Percentiles rank a stretch among this genome's conserved stretches.
Conservation (phyloP, 1,139 yeast genomes). For the Saccharomycopsis phalli region DNA sequence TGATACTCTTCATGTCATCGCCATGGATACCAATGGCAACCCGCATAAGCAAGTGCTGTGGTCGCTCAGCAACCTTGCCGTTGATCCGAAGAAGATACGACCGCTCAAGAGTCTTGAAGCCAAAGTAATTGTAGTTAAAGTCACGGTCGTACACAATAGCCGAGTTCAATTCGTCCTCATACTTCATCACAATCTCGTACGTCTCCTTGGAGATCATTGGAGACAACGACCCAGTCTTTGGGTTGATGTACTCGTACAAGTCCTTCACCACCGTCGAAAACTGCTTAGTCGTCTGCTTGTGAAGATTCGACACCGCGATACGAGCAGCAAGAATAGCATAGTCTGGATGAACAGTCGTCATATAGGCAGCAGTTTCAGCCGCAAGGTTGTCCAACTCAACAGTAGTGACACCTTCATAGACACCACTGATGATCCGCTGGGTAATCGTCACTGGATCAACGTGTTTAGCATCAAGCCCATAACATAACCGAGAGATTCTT, state of each 20-base stretch:
- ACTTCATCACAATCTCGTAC: conserved; percentile 49
- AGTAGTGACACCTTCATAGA: conserved; percentile 93
- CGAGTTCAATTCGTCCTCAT: conserved; percentile 66
- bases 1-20: conserved; percentile 54
- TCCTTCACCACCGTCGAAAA: conserved; percentile 70
- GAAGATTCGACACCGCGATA: conserved; percentile 84
- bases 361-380: conserved; percentile 94
- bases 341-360: conserved; percentile 96
- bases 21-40: conserved; percentile 88
- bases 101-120: conserved; percentile 81
- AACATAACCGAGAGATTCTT: conserved; percentile 58
- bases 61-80: conserved; percentile 79
- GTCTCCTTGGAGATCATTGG: conserved; percentile 79
- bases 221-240: conserved; percentile 58
- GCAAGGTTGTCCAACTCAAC: conserved; percentile 87
- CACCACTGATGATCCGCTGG: conserved; percentile 82
- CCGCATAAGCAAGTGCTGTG: conserved; percentile 85
- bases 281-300: conserved; percentile 86
- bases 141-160: conserved; percentile 82
- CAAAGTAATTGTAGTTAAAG: conserved; percentile 74
- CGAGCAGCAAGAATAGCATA: conserved; percentile 93
- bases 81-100: conserved; percentile 64
- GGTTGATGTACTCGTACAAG: conserved; percentile 63
- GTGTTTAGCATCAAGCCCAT: conserved; percentile 74
- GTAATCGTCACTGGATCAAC: conserved; percentile 87